Base-by-base conservation (phyloP, 352 stramenopile species). In the Pythium insidiosum region DNA sequence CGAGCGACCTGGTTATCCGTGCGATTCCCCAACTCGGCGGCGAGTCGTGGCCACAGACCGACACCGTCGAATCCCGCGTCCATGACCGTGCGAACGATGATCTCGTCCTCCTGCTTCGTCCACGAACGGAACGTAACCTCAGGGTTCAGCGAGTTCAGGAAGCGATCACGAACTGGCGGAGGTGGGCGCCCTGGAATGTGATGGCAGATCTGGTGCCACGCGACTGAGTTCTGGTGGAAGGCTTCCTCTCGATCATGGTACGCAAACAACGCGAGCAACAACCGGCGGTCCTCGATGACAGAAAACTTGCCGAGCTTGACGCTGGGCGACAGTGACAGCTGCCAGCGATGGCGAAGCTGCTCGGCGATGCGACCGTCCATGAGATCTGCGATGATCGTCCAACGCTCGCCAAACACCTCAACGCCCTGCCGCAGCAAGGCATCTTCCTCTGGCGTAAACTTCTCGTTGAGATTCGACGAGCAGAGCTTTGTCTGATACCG, bases 271-370 rank as follows among this genome's bases (percentile, higher is more conserved):
- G 73, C 73, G 0, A 88, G 49, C 13, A 88, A 35, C 46, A 87
- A 31, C 1, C 76, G 71, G 11, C 76, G 69, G 56, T 88, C 76
- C 20, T 88, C 73, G 35, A 86, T 58, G 21, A 85, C 39, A 15
- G 76, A 82, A 44, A 85, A 88, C 44, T 85, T 86, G 58, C 76
- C 76, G 28, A 71, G 68, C 30, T 73, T 73, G 37, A 88, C 49
- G 13, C 69, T 58, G 18, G 76, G 76, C 9, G 69, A 72, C 19
- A 88, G 58, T 33, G 73, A 74, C 15, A 73, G 61, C 49, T 88
- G 76, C 73, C 73, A 88, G 0, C 76, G 73, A 38, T 86, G 73
- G n/a, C 73, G 71, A 25, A 88, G 63, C 49, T 88, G 76, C 61
- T 88, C 76, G 2, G 76, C 53, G 19, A 88, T 61, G 18, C 73